A percentile compares a stretch with the other conserved stretches of the same genome.
Conservation (phyloP, 2,329 filamentous ascomycete species). For the Didymella pinodella region DNA sequence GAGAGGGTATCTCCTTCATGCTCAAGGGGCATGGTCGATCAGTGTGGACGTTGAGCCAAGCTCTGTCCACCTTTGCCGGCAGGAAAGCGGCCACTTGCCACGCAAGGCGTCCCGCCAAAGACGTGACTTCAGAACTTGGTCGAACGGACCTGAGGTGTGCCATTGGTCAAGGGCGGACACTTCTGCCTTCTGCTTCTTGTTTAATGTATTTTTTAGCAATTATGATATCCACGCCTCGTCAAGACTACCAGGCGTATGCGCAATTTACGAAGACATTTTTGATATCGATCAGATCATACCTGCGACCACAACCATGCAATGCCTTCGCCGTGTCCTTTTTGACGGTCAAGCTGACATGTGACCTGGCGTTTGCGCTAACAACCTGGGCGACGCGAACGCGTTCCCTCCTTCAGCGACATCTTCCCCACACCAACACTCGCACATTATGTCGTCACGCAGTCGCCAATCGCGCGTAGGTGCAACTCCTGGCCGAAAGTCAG, state of each 20-base stretch:
- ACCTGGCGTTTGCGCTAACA: constrained; percentile 23
- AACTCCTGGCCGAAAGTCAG: constrained; percentile 27
- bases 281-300: background rate
- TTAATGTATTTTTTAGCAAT: constrained; percentile 18
- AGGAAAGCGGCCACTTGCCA: background rate
- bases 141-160: background rate
- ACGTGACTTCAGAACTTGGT: background rate
- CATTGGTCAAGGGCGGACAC: background rate
- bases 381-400: constrained; percentile 1
- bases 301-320: background rate
- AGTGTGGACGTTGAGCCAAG: constrained; percentile 8
- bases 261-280: constrained; percentile 3
- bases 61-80: background rate
- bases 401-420: constrained; percentile 1
- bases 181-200: constrained; percentile 7
- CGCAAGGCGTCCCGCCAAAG: background rate
- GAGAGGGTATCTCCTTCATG: background rate
- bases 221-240: constrained; percentile 28
- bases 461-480: constrained; percentile 30
- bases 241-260: constrained; percentile 2
- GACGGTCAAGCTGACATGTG: constrained; percentile 20
- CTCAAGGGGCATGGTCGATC: background rate
- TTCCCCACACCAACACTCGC: background rate
- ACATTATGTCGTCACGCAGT: constrained; percentile 36
- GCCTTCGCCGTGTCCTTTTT: background rate